A percentile compares a stretch with the other conserved stretches of the same genome.
Conservation (phyloP, 768 basidiomycete species). For the Calocera viscosa region DNA sequence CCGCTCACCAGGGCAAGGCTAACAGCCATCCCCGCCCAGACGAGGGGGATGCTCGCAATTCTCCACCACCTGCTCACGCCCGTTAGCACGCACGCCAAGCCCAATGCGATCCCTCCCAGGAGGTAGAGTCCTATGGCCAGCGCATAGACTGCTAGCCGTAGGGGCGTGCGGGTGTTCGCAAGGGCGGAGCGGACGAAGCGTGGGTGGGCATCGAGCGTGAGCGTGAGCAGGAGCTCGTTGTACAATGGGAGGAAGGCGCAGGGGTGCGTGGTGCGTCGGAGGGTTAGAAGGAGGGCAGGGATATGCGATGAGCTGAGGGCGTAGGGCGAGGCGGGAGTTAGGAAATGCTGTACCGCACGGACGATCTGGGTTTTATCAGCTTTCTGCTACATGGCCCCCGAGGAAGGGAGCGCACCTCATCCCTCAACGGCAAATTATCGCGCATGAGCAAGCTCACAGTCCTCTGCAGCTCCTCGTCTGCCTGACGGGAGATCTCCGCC, state of each 20-base stretch:
- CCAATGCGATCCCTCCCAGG: background rate
- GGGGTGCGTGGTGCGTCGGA: background rate
- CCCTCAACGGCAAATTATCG: background rate
- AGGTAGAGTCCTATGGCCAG: background rate
- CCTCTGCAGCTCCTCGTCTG: background rate
- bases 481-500: background rate
- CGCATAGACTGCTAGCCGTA: background rate
- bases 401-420: background rate
- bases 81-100: background rate
- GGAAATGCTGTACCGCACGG: background rate
- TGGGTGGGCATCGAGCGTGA: background rate
- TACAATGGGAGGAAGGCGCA: background rate
- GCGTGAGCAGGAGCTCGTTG: background rate
- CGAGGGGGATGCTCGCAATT: background rate
- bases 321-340: background rate
- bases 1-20: background rate
- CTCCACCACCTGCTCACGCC: background rate
- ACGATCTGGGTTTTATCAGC: background rate
- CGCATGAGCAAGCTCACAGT: background rate
- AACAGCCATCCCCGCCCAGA: background rate
- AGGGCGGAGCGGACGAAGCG: background rate
- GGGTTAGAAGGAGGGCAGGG: background rate
- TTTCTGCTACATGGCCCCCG: background rate
- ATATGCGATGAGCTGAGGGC: background rate
- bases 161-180: background rate